These are phyloP conservation scores for Annona squamosa DNA, from an alignment of 164 flowering plant genomes.

Conservation along the genomic window DNA sequence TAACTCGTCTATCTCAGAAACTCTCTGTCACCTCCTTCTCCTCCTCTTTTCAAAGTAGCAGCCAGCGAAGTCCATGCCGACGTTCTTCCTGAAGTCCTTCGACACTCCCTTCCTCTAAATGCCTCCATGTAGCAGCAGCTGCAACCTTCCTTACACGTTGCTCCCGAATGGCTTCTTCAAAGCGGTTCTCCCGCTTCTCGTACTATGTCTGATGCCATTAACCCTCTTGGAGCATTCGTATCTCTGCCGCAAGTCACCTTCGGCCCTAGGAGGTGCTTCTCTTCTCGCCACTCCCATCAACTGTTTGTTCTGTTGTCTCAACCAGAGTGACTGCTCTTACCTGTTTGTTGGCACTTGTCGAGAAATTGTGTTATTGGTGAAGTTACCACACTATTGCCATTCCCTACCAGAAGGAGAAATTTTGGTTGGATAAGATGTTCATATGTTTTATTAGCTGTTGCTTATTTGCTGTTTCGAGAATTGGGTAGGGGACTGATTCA, in stretches of 20 bases:
- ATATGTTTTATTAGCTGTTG: too few species aligned
- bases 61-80: conserved; percentile 39
- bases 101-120: conserved; percentile 66
- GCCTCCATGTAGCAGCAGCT: conserved; percentile 14
- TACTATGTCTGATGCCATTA: conserved; percentile 37
- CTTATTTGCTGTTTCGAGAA: too few species aligned
- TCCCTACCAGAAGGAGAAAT: too few species aligned
- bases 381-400: too few species aligned
- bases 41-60: not conserved
- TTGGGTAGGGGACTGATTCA: too few species aligned
- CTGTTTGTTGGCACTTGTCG: too few species aligned
- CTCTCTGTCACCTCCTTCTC: conserved; percentile 15
- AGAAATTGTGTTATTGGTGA: too few species aligned
- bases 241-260: conserved; percentile 85
- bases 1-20: conserved; percentile 41
- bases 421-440: too few species aligned
- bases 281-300: not conserved
- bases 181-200: conserved; percentile 12
- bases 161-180: conserved; percentile 55
- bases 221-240: conserved; percentile 63
- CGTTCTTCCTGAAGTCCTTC: conserved; percentile 75
- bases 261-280: conserved; percentile 53
- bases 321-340: too few species aligned
- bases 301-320: not conserved
- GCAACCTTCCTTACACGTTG: conserved; percentile 21